Base-by-base conservation (phyloP, 2,329 filamentous ascomycete species). In the Xenosphaeropsis pyriputrescens region DNA sequence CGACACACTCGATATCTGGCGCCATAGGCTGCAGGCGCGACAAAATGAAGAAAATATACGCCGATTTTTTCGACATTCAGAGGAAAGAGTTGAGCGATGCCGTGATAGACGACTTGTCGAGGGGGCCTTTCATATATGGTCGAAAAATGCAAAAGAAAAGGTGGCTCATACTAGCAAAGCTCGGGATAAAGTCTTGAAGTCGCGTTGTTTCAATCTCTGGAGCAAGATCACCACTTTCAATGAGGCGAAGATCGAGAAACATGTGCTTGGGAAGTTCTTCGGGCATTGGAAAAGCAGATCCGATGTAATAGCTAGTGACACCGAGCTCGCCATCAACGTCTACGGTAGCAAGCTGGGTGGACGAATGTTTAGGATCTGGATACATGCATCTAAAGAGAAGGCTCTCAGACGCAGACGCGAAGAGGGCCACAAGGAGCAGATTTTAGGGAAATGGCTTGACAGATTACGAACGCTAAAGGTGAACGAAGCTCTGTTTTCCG, bases 71-170 rank as follows among this genome's bases (percentile, higher is more conserved):
- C 60, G 60, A 14, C 64, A 65, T 35, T 58, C 77, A 13, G 73
- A 78, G 51, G 62, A 58, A 36, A 69, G 75, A 34, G 79, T 79
- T 19, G 64, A 61, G 1, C 68, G 71, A 46, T 77, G 78, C 34
- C 71, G 80, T 41, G 68, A 81, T 50, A 58, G 81, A 9, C 79
- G 75, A 47, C 62, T 85, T 6, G 56, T 79, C 40, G 70, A 67
- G 3, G 78, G 75, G 52, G 68, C 72, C 2, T 75, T 84, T 40
- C 70, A 65, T 1, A 74, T 80, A 45, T 93, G 85, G 85, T 70
- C 71, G 9, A 68, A 70, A 39, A 64, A 69, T 36, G 69, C 81
- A 9, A 68, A 66, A 5, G 74, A 82, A 12, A 73, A 84, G 49
- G 63, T 75, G 13, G 68, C 75, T 43, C 70, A 73, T 31, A 84